phyloP scores from a whole-genome alignment of 768 basidiomycete genomes.

The Mycena chlorophos region DNA sequence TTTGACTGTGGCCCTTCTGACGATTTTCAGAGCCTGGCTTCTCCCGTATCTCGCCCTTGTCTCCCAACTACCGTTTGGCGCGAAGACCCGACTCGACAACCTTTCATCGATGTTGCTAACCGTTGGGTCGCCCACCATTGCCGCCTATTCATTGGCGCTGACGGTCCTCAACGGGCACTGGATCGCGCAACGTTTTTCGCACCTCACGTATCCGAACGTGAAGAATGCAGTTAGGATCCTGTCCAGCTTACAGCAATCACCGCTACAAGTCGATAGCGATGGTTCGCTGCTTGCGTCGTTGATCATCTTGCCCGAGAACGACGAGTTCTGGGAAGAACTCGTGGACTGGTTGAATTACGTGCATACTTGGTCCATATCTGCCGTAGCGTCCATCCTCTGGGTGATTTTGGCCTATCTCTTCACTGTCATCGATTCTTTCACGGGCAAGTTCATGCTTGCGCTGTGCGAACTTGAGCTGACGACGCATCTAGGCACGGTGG shows the following conservation, averaged over 20 bases:
- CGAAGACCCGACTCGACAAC: background rate
- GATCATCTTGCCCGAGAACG: constrained; percentile 14
- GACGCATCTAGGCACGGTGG: constrained; percentile 1
- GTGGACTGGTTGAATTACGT: constrained; percentile 18
- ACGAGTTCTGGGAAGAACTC: constrained; percentile 13
- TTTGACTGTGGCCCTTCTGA: background rate
- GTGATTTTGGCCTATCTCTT: constrained; percentile 8
- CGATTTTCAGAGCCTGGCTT: constrained; percentile 4
- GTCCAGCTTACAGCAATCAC: constrained; percentile 4
- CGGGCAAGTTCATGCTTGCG: background rate
- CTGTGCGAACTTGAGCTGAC: background rate
- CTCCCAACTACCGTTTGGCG: constrained; percentile 11
- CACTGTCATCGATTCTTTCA: constrained; percentile 12
- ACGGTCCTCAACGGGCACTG: constrained; percentile 6
- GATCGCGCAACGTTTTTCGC: constrained; percentile 5
- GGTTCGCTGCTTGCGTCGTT: constrained; percentile 9
- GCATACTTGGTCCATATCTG: constrained; percentile 32
- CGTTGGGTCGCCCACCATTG: constrained; percentile 9
- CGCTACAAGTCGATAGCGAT: background rate
- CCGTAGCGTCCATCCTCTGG: constrained; percentile 10
- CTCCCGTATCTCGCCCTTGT: constrained; percentile 11
- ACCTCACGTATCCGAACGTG: constrained; percentile 2
- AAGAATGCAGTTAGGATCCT: constrained; percentile 1
- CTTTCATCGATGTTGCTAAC: background rate
- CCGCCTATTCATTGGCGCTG: constrained; percentile 7